Evolutionary conservation across 2,329 filamentous ascomycete species (phyloP), one percentile per base, ranked within the genome.

Genomic region (Rhexocercosporidium sp.): DNA sequence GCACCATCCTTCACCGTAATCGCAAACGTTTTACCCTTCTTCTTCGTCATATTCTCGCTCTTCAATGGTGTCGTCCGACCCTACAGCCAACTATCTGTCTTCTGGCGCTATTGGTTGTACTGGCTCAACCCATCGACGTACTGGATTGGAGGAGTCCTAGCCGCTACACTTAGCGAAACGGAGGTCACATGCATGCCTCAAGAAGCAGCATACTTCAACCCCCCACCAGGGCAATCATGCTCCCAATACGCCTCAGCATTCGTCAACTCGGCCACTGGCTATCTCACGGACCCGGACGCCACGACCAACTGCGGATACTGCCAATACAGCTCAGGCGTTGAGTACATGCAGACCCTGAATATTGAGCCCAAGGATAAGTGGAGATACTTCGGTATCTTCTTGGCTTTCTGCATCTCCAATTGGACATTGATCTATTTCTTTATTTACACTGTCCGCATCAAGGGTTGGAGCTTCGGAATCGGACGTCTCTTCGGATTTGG

Each of bases 1-100:
- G 91, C 92, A 0, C 92, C 92, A 0, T 89, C 84, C 47, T 93
- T 93, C 79, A 92, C 91, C 0, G 90, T 93, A 70, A 93, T 94
- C 71, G 88, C 88, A 51, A 93, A 94, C 75, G 80, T 75, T 27
- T 69, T 76, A 0, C 75, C 75, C 6, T 75, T 75, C 67, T 76
- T 77, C 66, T 75, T 76, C 61, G 73, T 76, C 22, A 81, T 95
- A 90, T 73, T 92, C 91, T 2, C 93, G 91, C 78, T 91, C 90
- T 16, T 92, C 91, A 0, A 90, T 83, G 68, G 93, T 91, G 81
- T 92, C 89, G 4, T 91, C 90, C 73, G 92, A 92, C 74, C 88
- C 85, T 69, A 94, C 92, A 73, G 79, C 79, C 68, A 79, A 80
- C 76, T 75, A 18, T 56, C 65, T n/a, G 70, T 72, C n/a, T 73